Evolutionary conservation across 352 stramenopile genomes (phyloP).

Genomic region (Globisporangium paddicum): DNA sequence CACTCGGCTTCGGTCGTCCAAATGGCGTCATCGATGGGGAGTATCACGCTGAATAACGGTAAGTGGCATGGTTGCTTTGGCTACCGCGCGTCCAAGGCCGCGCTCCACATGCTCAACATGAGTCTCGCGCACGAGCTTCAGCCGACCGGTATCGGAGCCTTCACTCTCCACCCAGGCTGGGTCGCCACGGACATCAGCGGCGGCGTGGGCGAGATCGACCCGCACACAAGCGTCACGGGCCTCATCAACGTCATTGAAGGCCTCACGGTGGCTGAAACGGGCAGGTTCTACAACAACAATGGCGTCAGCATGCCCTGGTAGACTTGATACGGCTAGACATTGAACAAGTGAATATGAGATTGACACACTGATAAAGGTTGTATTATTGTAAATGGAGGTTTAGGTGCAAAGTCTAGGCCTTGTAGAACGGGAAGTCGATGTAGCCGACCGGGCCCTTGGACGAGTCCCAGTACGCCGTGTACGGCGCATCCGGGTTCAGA

Average conservation of each 20-base stretch:
- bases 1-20: conserved; percentile 20
- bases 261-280: too few relatives aligned
- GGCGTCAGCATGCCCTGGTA: too few relatives aligned
- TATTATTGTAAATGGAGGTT: too few relatives aligned
- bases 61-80: conserved; percentile 18
- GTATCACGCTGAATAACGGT: neutral
- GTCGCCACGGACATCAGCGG: conserved; percentile 6
- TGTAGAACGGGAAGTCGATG: conserved; percentile 11
- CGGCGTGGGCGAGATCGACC: too few relatives aligned
- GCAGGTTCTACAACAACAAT: too few relatives aligned
- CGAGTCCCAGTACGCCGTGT: conserved; percentile 8
- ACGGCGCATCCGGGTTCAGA: conserved; percentile 17
- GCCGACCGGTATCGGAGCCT: conserved; percentile 17
- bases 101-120: conserved; percentile 31
- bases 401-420: too few relatives aligned
- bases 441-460: conserved; percentile 1
- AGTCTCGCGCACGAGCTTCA: conserved; percentile 20
- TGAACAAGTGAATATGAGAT: too few relatives aligned
- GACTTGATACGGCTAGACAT: too few relatives aligned
- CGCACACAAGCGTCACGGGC: too few relatives aligned
- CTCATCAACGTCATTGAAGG: too few relatives aligned
- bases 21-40: conserved; percentile 17
- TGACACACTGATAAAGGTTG: too few relatives aligned
- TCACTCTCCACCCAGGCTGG: conserved; percentile 33
- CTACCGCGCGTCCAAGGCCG: conserved; percentile 41